Evolutionary conservation across 2,329 filamentous ascomycete genomes (phyloP).

Genomic region (Ascochyta lentis): DNA sequence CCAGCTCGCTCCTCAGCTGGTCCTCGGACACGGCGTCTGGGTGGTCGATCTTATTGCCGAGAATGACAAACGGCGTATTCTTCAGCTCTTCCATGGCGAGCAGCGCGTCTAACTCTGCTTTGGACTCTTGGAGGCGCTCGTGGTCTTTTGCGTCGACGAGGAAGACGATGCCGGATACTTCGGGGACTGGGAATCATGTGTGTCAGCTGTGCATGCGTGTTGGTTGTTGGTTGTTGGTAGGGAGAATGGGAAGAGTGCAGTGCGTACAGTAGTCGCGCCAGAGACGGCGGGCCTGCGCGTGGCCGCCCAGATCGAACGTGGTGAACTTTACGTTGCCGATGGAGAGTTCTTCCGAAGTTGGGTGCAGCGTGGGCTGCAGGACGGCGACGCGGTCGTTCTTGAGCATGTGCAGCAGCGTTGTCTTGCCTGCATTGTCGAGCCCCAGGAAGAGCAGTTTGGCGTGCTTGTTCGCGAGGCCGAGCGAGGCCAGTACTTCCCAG

Average conservation of each 20-base stretch:
- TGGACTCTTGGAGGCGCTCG: slow-evolving; percentile 91
- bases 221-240: background rate
- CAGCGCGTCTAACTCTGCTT: slow-evolving; percentile 92
- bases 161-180: slow-evolving; percentile 81
- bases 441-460: slow-evolving; percentile 75
- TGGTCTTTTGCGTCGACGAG: slow-evolving; percentile 97
- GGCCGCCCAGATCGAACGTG: slow-evolving; percentile 74
- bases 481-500: slow-evolving; percentile 85
- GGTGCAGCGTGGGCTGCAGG: slow-evolving; percentile 56
- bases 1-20: slow-evolving; percentile 88
- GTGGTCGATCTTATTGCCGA: slow-evolving; percentile 99
- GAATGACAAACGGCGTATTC: slow-evolving; percentile 94
- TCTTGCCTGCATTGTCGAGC: slow-evolving; percentile 94
- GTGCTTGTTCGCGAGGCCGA: slow-evolving; percentile 93
- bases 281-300: slow-evolving; percentile 50
- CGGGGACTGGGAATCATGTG: slow-evolving; percentile 34
- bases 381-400: slow-evolving; percentile 90
- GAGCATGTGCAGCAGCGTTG: slow-evolving; percentile 93
- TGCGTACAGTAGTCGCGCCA: slow-evolving; percentile 49
- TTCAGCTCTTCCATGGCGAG: slow-evolving; percentile 95
- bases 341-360: slow-evolving; percentile 70
- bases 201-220: slow-evolving; percentile 9
- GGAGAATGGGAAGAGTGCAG: background rate
- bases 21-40: slow-evolving; percentile 95
- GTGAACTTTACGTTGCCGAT: slow-evolving; percentile 77